Percentiles rank a stretch among this genome's conserved stretches.
These are phyloP conservation scores for Xylaria sp. DNA, from an alignment of 2,329 filamentous ascomycete species.

Conservation along the genomic window DNA sequence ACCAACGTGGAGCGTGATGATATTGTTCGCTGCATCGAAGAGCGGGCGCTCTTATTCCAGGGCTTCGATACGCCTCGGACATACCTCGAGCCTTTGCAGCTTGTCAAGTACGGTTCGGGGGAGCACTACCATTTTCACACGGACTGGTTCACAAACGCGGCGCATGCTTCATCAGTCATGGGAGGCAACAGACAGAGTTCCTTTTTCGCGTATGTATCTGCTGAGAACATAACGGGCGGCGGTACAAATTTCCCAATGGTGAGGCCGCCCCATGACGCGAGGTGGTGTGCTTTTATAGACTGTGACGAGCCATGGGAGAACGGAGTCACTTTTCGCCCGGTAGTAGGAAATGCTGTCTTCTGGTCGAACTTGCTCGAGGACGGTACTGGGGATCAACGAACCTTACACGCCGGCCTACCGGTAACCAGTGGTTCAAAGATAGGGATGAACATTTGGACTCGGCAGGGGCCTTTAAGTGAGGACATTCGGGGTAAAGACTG, in stretches of 20 bases:
- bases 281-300: conserved; percentile 59
- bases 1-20: conserved; percentile 57
- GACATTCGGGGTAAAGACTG: conserved; percentile 49
- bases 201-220: conserved; percentile 61
- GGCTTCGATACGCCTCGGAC: conserved; percentile 53
- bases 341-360: conserved; percentile 61
- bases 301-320: conserved; percentile 61
- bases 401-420: conserved; percentile 60
- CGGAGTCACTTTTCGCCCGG: conserved; percentile 60
- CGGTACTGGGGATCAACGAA: conserved; percentile 56
- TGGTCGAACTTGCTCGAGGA: conserved; percentile 59
- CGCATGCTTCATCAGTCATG: conserved; percentile 52
- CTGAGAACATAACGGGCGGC: conserved; percentile 57
- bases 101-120: conserved; percentile 58
- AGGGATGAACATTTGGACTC: conserved; percentile 65
- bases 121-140: conserved; percentile 63
- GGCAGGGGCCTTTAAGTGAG: conserved; percentile 54
- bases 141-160: conserved; percentile 60
- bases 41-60: conserved; percentile 59
- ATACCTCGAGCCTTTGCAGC: conserved; percentile 60
- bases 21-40: conserved; percentile 60
- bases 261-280: conserved; percentile 51
- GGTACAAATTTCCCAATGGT: conserved; percentile 62
- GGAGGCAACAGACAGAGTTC: conserved; percentile 60
- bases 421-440: conserved; percentile 60